Base-by-base conservation (phyloP, 306 rosid genomes). In the Leucaena leucocephala region DNA sequence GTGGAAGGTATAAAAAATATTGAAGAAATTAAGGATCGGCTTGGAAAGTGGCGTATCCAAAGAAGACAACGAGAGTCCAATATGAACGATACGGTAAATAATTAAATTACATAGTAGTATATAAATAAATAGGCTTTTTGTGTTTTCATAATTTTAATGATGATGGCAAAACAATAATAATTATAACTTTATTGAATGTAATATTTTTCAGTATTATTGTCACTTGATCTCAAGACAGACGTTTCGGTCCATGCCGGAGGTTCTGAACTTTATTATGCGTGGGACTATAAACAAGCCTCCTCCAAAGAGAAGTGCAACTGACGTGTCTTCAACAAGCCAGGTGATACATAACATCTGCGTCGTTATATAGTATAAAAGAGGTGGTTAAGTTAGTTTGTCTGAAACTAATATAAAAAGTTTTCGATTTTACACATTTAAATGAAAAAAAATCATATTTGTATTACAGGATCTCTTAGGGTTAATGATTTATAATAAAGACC, bases 1-100 rank as follows among this genome's bases (percentile, higher is more conserved):
- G 17, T 11, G 35, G 11, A 3, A 43, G 48, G 19, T 8, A 44
- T 75, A 7, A 34, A 61, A 61, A 68, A 61, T 68, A 61, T 61
- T 9, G 58, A 34, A 3, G 14, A 59, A 8, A 42, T 75, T 0
- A 5, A 16, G 14, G 13, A 66, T 0, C 65, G 67, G 8, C 70
- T 75, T 8, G 46, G 44, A 5, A 40, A 6, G 11, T 75, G 71
- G 79, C 64, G 40, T 43, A 34, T 61, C 3, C 79, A 75, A 5
- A 34, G 35, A 5, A 75, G 71, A 19, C 16, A 27, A 45, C 59
- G 79, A 1, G 7, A 45, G 6, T 8, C 79, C 0, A 44, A 4
- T 34, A 62, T 33, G 13, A 46, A 8, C 17, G 59, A 75, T 17
- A 43, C 35, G 59, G 79, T 75, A 61, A 59, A 27, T 27, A 27